Evolutionary conservation across 169 alveolate genomes (phyloP), one percentile per base, ranked within the genome.

Genomic region (Eimeria falciformis): DNA sequence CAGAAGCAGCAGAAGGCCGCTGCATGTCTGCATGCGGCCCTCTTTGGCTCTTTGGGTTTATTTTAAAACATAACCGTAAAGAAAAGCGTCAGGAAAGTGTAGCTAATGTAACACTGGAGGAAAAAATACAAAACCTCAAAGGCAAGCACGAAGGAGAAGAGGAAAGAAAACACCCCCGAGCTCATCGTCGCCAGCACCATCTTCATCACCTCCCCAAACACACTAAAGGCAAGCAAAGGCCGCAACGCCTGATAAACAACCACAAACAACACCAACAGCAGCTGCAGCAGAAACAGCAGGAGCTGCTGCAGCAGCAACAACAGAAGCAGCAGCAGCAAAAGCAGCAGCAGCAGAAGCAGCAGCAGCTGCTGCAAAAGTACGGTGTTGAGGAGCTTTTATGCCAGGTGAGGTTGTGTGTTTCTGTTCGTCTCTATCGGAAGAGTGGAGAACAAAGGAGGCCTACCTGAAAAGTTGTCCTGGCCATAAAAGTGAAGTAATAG

Each of bases 391-490:
- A 33, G 40, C 40, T 2, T 33, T 33, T 33, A 33, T 0, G 40
- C 40, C 2, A 2, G 40, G 40, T 2, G 40, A 33, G 40, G 40
- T 33, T 33, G 40, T 33, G 40, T 33, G 40, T 33, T 33, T 33
- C 40, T 2, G 40, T 33, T 33, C 40, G 40, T 33, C 2, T 33
- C 2, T 2, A 33, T 33, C 40, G 0, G 2, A 33, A 33, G 2
- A 33, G 2, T 33, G 40, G 40, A 33, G 2, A 33, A 2, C 4
- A 33, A 33, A 33, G 40, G 21, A 27, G 17, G 14, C 3, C 23
- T 75, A 96, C 98, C 96, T 96, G 98, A 94, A 96, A 96, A 9
- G 98, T 95, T 9, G 98, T 96, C 45, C 98, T 91, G 29, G 98
- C 98, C 98, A 96, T 96, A 86, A 95, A 96, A 45, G 96, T 96